Evolutionary conservation across 768 basidiomycete genomes (phyloP), one percentile per base, ranked within the genome.

Genomic region (Lactarius pseudohatsudake): DNA sequence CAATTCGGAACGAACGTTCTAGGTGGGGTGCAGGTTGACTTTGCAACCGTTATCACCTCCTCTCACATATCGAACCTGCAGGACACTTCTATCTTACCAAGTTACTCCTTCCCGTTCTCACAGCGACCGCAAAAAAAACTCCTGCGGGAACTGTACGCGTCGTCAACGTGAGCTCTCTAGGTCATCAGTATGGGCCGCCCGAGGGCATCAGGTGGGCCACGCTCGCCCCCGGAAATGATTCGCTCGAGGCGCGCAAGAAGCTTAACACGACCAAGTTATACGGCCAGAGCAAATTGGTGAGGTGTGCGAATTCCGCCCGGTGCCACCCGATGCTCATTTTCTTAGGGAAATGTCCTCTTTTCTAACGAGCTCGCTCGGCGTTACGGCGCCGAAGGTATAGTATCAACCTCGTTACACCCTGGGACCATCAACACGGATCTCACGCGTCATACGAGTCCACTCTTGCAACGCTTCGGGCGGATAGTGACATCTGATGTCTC

Each of bases 31-130:
- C 11, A 26, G 20, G 22, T 34, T 15, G 13, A 36, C 18, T 8
- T 47, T 3, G 8, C 26, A 11, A 43, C 4, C 18, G 10, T 28
- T 20, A 20, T 30, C 32, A 30, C 41, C 6, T 26, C 26, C 57
- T 58, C n/a, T 34, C 22, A 10, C 18, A 40, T 20, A 30, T 26
- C 26, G 9, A 26, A n/a, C 26, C 34, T 16, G n/a, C 26, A 69
- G 69, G 73, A 26, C 72, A 72, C 65, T 72, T 62, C 59, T 66
- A 61, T 32, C 54, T 73, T 40, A 71, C 72, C 30, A 63, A 66
- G 20, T 64, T 73, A 3, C 70, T 78, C 18, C 65, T 77, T n/a
- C 74, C 75, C 10, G 63, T 65, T 10, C 61, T 74, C 18, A 70
- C 67, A 16, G 72, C 70, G 15, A 67, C 71, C 16, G 50, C 54